These are phyloP conservation scores for Withania somnifera DNA, from an alignment of 305 asterid species.

Conservation along the genomic window DNA sequence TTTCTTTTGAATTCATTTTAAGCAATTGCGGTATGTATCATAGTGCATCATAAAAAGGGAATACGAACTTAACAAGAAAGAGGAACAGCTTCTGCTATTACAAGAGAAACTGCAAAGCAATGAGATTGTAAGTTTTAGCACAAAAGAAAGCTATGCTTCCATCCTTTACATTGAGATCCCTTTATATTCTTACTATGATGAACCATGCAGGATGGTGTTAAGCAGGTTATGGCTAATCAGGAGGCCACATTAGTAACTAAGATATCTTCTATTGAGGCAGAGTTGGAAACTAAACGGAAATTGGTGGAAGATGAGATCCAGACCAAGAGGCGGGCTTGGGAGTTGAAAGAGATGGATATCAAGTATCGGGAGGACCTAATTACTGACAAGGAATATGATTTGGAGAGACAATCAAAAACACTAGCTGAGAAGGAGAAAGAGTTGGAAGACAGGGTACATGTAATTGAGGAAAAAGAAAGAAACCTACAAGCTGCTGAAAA, in stretches of 20 bases:
- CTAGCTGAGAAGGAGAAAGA: conserved; percentile 52
- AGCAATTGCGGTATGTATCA: neutral
- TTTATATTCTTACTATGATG: conserved; percentile 10
- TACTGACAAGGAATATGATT: conserved; percentile 60
- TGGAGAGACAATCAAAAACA: conserved; percentile 37
- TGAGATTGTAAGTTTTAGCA: conserved; percentile 59
- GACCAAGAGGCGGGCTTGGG: conserved; percentile 71
- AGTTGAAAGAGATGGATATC: conserved; percentile 79
- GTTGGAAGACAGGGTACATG: conserved; percentile 39
- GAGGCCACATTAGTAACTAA: conserved; percentile 48
- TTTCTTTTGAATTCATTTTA: neutral
- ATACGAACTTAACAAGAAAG: conserved; percentile 51
- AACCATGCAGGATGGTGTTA: conserved; percentile 45
- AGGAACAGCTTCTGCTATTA: conserved; percentile 54
- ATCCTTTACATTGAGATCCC: neutral
- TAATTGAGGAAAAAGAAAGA: conserved; percentile 47
- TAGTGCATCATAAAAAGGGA: conserved; percentile 61
- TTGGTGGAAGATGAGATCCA: conserved; percentile 60
- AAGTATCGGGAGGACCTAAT: conserved; percentile 60
- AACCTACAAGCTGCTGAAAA: conserved; percentile 41
- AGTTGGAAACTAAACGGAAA: conserved; percentile 51
- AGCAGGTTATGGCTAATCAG: conserved; percentile 38
- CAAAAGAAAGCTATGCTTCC: neutral
- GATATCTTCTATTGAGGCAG: conserved; percentile 57
- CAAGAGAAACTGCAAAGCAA: conserved; percentile 54